Base-by-base conservation (phyloP, 169 alveolate species). In the Amoebophrya sp. region DNA sequence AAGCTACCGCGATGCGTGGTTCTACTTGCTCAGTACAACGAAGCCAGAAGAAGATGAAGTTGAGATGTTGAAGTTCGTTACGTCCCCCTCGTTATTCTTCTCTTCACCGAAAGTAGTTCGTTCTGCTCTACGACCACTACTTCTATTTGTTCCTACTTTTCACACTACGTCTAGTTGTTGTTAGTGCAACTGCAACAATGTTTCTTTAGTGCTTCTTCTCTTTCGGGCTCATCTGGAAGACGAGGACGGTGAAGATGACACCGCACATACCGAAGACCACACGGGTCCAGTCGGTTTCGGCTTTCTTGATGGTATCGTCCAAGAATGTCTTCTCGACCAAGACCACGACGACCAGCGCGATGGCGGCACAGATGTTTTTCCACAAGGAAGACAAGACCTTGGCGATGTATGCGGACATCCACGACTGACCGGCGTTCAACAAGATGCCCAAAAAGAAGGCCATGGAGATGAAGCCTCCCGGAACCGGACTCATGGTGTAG, bases 351-450 rank as follows among this genome's bases (percentile, higher is more conserved):
- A 65, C 83, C 83, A 65, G 83, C 33, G 83, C 18, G 83, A 65
- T 65, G 36, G 83, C 83, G 36, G 83, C 83, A 36, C 83, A 65
- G 83, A 65, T 65, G 83, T 65, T 65, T 36, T 65, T 65, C 83
- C 83, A 65, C 83, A 65, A 36, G 26, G 83, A 65, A 36, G 83
- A 65, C 36, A 65, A 26, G 2, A 65, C 83, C 83, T 65, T 65
- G 33, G 83, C 83, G 83, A 65, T 65, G 83, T 65, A 65, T 10
- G 83, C 83, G 83, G 83, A 65, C 83, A 65, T 65, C 83, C 83
- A 65, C 33, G 83, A 26, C 83, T 65, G 83, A 26, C 83, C 83
- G 39, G 83, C 83, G 83, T 65, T 65, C 83, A 65, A 36, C 3
- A 65, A 65, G 26, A 65, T 18, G 2, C 36, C 83, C 36, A 65